Conservation (phyloP, 371 early-diverging fungal genomes). For the Thermomucor indicae-seudaticae region DNA sequence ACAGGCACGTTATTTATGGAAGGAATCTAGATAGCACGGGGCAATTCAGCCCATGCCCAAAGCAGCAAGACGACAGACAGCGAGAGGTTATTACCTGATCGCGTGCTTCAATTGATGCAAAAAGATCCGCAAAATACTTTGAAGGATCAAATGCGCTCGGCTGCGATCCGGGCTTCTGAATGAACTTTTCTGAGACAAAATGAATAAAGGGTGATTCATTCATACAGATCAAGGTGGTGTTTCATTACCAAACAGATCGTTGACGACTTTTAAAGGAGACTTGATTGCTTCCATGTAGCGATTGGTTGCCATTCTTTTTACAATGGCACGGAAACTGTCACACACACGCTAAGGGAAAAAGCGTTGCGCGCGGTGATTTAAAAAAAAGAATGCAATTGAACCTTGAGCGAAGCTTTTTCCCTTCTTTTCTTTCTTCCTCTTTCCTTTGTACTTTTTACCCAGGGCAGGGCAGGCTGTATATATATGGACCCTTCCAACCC, state of each 20-base stretch:
- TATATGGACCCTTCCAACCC: conserved; percentile 3
- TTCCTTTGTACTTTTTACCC: conserved; percentile 6
- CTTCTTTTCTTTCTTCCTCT: conserved; percentile 3
- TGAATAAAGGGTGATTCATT: neutral
- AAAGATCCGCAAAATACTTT: conserved; percentile 9
- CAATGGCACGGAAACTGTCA: conserved; percentile 4
- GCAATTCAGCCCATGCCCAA: neutral
- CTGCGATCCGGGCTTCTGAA: conserved; percentile 6
- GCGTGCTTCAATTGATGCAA: conserved; percentile 3
- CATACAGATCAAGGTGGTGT: neutral
- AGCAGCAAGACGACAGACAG: neutral
- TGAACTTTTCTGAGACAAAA: conserved; percentile 5
- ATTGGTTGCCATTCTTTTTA: conserved; percentile 4
- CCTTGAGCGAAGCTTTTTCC: too few relatives aligned
- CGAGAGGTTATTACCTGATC: conserved; percentile 11
- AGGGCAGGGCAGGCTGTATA: too few relatives aligned
- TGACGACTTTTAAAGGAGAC: conserved; percentile 6
- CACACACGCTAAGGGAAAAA: neutral
- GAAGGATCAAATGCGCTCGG: conserved; percentile 20
- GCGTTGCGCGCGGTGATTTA: neutral
- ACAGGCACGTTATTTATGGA: conserved; percentile 39
- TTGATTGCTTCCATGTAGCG: conserved; percentile 6
- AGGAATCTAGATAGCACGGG: conserved; percentile 36
- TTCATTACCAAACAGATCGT: conserved; percentile 11
- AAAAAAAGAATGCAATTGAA: too few relatives aligned